Conservation (phyloP, 2,329 filamentous ascomycete genomes). For the Penicillium psychrosexuale region DNA sequence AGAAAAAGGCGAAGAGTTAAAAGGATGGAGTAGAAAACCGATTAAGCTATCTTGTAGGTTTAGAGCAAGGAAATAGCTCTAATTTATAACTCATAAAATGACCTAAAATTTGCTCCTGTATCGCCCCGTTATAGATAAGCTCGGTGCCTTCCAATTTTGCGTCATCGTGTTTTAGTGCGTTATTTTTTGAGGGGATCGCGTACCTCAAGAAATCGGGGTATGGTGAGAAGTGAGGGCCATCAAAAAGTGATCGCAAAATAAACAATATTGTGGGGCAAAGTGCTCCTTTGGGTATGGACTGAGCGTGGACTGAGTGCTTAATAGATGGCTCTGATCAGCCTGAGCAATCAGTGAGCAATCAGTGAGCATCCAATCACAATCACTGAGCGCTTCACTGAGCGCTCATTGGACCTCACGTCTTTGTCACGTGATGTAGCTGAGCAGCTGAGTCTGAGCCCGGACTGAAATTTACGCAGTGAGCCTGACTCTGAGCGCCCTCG, state of each 20-base stretch:
- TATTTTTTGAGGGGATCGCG: neutral
- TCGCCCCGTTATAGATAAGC: neutral
- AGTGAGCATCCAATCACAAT: neutral
- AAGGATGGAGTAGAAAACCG: neutral
- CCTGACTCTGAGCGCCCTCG: too few relatives aligned
- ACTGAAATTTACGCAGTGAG: too few relatives aligned
- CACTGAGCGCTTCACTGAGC: neutral
- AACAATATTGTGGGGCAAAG: slow-evolving; percentile 11
- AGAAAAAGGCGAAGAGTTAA: neutral
- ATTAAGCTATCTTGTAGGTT: neutral
- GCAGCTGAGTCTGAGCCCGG: too few relatives aligned
- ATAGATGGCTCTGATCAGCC: slow-evolving; percentile 12
- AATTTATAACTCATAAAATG: neutral
- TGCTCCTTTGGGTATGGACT: slow-evolving; percentile 12
- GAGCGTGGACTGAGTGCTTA: slow-evolving; percentile 13
- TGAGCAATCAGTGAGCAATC: slow-evolving; percentile 12
- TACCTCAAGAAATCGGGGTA: neutral
- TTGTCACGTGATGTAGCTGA: neutral
- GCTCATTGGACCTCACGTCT: neutral
- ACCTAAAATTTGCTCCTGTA: neutral
- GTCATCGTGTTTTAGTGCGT: neutral
- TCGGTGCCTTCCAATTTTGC: slow-evolving; percentile 1
- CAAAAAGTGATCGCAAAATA: slow-evolving; percentile 13
- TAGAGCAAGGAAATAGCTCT: neutral
- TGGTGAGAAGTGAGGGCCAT: slow-evolving; percentile 6